Evolutionary conservation across 2,329 filamentous ascomycete species (phyloP).

Genomic region (Diaporthe citriasiana): DNA sequence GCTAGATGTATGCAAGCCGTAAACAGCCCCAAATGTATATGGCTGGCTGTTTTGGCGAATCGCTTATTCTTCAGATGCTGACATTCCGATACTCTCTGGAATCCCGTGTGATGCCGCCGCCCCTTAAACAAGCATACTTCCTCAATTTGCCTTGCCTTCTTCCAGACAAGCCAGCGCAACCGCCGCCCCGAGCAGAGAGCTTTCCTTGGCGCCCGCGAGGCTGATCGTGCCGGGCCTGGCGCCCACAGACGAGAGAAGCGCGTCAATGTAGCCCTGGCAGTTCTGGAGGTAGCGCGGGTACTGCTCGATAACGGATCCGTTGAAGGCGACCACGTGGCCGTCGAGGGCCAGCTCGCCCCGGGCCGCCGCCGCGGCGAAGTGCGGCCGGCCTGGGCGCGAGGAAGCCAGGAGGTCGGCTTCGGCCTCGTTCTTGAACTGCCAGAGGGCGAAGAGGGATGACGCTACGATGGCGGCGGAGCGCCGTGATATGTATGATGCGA

Average conservation of each 20-base stretch:
- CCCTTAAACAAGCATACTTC: neutral
- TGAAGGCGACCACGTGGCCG: conserved; percentile 78
- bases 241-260: conserved; percentile 62
- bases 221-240: conserved; percentile 61
- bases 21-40: neutral
- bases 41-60: neutral
- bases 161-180: conserved; percentile 72
- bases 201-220: conserved; percentile 79
- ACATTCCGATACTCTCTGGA: neutral
- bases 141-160: conserved; percentile 44
- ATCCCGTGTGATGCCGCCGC: neutral
- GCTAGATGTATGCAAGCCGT: conserved; percentile 28
- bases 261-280: conserved; percentile 75
- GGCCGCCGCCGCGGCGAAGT: conserved; percentile 61
- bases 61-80: neutral
- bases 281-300: conserved; percentile 77
- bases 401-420: conserved; percentile 61
- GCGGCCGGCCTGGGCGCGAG: neutral
- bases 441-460: conserved; percentile 70
- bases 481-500: conserved; percentile 68
- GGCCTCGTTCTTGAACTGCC: conserved; percentile 66
- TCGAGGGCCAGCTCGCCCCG: conserved; percentile 58
- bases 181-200: conserved; percentile 81
- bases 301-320: conserved; percentile 83
- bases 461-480: conserved; percentile 73